Evolutionary conservation across 2,329 filamentous ascomycete species (phyloP).

Genomic region (Xylariaceae sp.): DNA sequence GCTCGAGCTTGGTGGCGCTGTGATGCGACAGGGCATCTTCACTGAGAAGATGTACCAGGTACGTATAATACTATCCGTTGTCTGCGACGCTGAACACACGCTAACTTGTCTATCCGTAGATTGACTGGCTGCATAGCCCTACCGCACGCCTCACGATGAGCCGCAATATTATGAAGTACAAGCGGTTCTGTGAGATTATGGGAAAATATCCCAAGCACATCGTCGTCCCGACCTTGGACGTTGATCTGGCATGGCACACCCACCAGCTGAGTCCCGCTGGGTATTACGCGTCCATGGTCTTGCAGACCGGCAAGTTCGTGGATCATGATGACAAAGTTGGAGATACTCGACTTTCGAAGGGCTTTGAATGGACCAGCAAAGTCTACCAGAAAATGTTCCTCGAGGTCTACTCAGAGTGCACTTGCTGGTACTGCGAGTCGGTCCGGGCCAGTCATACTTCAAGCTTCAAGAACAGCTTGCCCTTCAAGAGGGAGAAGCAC

Average conservation of each 20-base stretch:
- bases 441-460: conserved; percentile 54
- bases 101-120: conserved; percentile 26
- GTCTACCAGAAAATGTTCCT: conserved; percentile 60
- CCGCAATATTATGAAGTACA: conserved; percentile 60
- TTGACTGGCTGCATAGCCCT: conserved; percentile 75
- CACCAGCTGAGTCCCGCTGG: conserved; percentile 62
- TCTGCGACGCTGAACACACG: background rate
- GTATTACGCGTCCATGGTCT: conserved; percentile 57
- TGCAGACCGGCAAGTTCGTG: conserved; percentile 52
- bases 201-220: conserved; percentile 39
- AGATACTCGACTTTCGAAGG: conserved; percentile 55
- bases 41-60: conserved; percentile 65
- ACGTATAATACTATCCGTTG: background rate
- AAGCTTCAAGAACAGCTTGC: conserved; percentile 41
- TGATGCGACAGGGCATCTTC: conserved; percentile 61
- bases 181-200: conserved; percentile 59
- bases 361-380: conserved; percentile 69
- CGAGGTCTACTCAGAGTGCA: conserved; percentile 70
- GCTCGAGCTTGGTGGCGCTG: conserved; percentile 59
- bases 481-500: conserved; percentile 42
- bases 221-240: conserved; percentile 66
- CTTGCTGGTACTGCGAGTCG: conserved; percentile 79
- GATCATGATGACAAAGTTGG: conserved; percentile 83
- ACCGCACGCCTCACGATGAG: conserved; percentile 57
- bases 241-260: conserved; percentile 76